Evolutionary conservation across 2,329 filamentous ascomycete species (phyloP).

Genomic region (Purpureocillium lavendulum): DNA sequence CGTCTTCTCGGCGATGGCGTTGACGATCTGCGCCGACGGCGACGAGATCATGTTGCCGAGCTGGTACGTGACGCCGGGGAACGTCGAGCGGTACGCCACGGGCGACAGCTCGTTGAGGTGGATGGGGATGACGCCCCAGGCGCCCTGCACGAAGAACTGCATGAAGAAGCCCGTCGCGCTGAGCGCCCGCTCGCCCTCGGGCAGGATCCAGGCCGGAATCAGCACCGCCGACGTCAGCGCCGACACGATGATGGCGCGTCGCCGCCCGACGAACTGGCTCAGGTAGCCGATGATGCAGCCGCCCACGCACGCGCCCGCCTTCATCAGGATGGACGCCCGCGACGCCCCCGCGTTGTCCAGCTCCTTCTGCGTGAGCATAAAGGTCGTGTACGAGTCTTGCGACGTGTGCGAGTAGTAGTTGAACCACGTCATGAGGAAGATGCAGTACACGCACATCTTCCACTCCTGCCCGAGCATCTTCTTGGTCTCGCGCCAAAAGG

Average conservation of each 20-base stretch:
- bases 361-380: constrained; percentile 67
- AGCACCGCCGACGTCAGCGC: constrained; percentile 51
- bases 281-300: constrained; percentile 66
- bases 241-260: constrained; percentile 55
- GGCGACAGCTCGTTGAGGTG: constrained; percentile 69
- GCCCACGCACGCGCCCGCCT: constrained; percentile 66
- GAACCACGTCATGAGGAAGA: constrained; percentile 72
- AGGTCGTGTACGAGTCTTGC: constrained; percentile 76
- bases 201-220: constrained; percentile 65
- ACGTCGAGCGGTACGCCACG: constrained; percentile 60
- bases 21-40: constrained; percentile 68
- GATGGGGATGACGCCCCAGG: constrained; percentile 62
- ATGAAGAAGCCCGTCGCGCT: constrained; percentile 61
- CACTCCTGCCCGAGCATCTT: constrained; percentile 62
- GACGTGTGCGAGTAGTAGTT: constrained; percentile 71
- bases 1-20: constrained; percentile 59
- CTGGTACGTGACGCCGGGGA: constrained; percentile 66
- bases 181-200: constrained; percentile 47
- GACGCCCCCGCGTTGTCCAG: constrained; percentile 55
- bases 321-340: constrained; percentile 75
- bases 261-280: constrained; percentile 67
- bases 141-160: constrained; percentile 59
- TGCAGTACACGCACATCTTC: constrained; percentile 70
- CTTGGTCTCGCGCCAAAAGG: constrained; percentile 63
- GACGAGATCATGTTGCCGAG: constrained; percentile 68